A percentile compares a stretch with the other conserved stretches of the same genome.
These are phyloP conservation scores for Bassia scoparia DNA, from an alignment of 148 eudicot species.

Conservation along the genomic window DNA sequence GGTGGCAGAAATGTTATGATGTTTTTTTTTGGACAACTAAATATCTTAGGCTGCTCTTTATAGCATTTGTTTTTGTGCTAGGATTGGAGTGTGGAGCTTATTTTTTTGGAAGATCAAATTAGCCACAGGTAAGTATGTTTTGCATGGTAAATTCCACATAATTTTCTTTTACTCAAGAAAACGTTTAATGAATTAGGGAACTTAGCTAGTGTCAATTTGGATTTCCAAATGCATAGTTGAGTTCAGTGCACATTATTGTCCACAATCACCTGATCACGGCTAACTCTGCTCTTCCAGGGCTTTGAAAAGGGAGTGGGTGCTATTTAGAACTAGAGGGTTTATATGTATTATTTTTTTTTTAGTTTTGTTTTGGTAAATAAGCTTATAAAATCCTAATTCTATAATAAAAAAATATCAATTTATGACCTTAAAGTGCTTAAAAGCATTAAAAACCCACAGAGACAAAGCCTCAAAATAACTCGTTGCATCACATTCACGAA, in stretches of 20 bases:
- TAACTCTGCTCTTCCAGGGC: background rate
- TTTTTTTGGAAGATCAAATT: constrained; percentile 88
- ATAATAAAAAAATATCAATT: too few relatives aligned
- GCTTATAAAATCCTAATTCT: too few relatives aligned
- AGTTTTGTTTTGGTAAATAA: background rate
- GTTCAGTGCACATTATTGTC: background rate
- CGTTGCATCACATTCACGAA: too few relatives aligned
- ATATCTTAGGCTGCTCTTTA: constrained; percentile 6
- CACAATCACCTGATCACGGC: background rate
- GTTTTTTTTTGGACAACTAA: background rate
- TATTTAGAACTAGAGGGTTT: background rate
- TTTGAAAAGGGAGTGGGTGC: background rate
- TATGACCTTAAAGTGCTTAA: too few relatives aligned
- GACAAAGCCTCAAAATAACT: too few relatives aligned
- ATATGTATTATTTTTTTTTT: background rate
- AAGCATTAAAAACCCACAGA: too few relatives aligned
- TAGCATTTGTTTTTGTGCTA: constrained; percentile 28
- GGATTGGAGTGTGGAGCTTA: constrained; percentile 73
- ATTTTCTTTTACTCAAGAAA: background rate
- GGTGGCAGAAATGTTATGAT: background rate
- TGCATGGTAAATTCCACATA: background rate
- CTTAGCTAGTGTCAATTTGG: background rate
- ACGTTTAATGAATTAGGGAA: background rate
- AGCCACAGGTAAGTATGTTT: constrained; percentile 57
- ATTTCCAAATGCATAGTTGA: background rate